Percentiles rank a stretch among this genome's conserved stretches.
Evolutionary conservation across 805 yeast genomes (phyloP).

Genomic region (Kazachstania africana): DNA sequence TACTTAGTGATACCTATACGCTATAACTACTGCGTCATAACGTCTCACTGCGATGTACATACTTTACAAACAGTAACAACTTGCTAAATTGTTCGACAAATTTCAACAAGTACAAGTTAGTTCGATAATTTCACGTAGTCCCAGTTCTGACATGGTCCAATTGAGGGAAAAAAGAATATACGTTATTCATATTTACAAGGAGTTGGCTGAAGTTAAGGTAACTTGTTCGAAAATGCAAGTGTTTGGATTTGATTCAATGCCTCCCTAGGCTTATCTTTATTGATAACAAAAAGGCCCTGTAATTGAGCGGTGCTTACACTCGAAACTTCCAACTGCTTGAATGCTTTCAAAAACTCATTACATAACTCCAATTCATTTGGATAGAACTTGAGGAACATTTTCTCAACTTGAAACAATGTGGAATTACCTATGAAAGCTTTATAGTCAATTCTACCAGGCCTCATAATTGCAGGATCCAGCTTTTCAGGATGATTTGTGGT

Average conservation of each 20-base stretch:
- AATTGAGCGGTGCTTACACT: slow-evolving; percentile 82
- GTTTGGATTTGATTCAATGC: slow-evolving; percentile 55
- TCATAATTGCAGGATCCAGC: slow-evolving; percentile 80
- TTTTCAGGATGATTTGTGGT: slow-evolving; percentile 95
- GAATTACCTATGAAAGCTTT: slow-evolving; percentile 81
- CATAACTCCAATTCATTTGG: slow-evolving; percentile 48
- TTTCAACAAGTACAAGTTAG: too few relatives aligned
- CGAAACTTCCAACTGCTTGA: slow-evolving; percentile 17
- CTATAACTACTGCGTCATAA: too few relatives aligned
- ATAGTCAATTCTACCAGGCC: slow-evolving; percentile 92
- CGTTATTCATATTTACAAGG: too few relatives aligned
- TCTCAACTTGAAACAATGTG: slow-evolving; percentile 60
- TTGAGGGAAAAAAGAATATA: too few relatives aligned
- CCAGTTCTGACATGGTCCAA: too few relatives aligned
- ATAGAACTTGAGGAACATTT: slow-evolving; percentile 85
- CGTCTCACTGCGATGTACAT: too few relatives aligned
- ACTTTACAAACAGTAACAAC: too few relatives aligned
- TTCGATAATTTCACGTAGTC: too few relatives aligned
- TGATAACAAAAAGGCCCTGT: slow-evolving; percentile 90
- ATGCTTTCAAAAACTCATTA: slow-evolving; percentile 21
- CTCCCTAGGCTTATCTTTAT: slow-evolving; percentile 67
- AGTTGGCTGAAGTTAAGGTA: too few relatives aligned
- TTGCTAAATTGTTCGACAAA: too few relatives aligned
- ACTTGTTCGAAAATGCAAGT: slow-evolving; percentile 22
- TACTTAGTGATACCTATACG: too few relatives aligned